Conservation (phyloP, 1,139 yeast species). For the Suhomyces wounanorum region DNA sequence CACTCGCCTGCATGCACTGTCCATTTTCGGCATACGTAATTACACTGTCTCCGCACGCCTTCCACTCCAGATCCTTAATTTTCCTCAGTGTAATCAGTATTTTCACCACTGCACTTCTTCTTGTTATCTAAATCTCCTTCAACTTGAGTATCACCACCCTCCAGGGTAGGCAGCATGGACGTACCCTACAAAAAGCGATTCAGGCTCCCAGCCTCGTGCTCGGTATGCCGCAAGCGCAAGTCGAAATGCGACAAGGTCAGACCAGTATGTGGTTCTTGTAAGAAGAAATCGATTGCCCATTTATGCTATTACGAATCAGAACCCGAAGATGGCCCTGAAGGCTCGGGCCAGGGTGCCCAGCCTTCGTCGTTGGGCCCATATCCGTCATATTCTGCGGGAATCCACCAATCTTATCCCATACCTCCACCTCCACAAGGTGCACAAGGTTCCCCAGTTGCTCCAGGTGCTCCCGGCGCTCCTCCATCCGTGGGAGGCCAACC, state of each 20-base stretch:
- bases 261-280: slow-evolving; percentile 75
- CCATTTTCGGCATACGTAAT: background rate
- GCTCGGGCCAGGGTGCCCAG: background rate
- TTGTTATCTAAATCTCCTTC: background rate
- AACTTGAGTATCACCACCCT: background rate
- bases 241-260: slow-evolving; percentile 60
- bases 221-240: slow-evolving; percentile 50
- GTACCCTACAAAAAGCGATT: slow-evolving; percentile 40
- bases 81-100: background rate
- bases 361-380: background rate
- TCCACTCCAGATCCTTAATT: slow-evolving; percentile 1
- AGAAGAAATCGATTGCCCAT: slow-evolving; percentile 72
- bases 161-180: slow-evolving; percentile 12
- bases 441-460: slow-evolving; percentile 3
- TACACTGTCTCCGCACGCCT: slow-evolving; percentile 2
- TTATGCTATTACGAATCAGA: slow-evolving; percentile 61
- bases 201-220: slow-evolving; percentile 48
- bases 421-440: slow-evolving; percentile 2
- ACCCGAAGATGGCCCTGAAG: slow-evolving; percentile 7
- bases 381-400: background rate
- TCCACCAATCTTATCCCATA: background rate
- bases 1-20: background rate
- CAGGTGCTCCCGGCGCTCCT: background rate
- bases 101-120: background rate
- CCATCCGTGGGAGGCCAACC: background rate